These are phyloP conservation scores for Thalassiosira hispida DNA, from an alignment of 352 stramenopile genomes.

Conservation along the genomic window DNA sequence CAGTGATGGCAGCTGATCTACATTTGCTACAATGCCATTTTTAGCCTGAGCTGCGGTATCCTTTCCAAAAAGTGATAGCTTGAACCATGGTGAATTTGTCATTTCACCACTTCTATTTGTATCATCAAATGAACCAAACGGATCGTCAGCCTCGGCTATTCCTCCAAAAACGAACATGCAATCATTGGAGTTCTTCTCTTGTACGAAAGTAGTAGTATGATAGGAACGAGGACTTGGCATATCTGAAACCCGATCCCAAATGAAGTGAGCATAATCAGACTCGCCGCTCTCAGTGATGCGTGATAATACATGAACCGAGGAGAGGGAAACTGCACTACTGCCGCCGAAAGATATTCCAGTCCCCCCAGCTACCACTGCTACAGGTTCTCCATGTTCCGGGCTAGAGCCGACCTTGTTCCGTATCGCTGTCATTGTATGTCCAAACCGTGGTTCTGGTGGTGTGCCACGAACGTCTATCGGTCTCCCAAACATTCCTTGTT, in stretches of 20 bases:
- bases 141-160: slow-evolving; percentile 44
- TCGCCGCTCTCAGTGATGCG: slow-evolving; percentile 32
- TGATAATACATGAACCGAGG: slow-evolving; percentile 66
- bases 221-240: slow-evolving; percentile 51
- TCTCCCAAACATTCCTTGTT: slow-evolving; percentile 21
- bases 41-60: no score
- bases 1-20: slow-evolving; percentile 10
- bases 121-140: slow-evolving; percentile 25
- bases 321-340: slow-evolving; percentile 21
- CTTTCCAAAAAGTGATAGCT: slow-evolving; percentile 16
- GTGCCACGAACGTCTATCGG: slow-evolving; percentile 58
- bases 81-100: slow-evolving; percentile 4
- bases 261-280: slow-evolving; percentile 30
- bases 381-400: background rate
- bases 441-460: slow-evolving; percentile 66
- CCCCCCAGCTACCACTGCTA: slow-evolving; percentile 63
- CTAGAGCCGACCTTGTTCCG: background rate
- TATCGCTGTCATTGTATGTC: slow-evolving; percentile 73
- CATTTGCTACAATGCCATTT: no score
- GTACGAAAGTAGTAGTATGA: slow-evolving; percentile 37
- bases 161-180: slow-evolving; percentile 60
- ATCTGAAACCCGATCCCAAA: slow-evolving; percentile 51
- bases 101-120: background rate
- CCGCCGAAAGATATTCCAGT: slow-evolving; percentile 20
- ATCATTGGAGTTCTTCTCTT: slow-evolving; percentile 7